Percentiles rank a stretch among this genome's conserved stretches.
Conservation (phyloP, 768 basidiomycete species). For the Fomitopsis pulvina region DNA sequence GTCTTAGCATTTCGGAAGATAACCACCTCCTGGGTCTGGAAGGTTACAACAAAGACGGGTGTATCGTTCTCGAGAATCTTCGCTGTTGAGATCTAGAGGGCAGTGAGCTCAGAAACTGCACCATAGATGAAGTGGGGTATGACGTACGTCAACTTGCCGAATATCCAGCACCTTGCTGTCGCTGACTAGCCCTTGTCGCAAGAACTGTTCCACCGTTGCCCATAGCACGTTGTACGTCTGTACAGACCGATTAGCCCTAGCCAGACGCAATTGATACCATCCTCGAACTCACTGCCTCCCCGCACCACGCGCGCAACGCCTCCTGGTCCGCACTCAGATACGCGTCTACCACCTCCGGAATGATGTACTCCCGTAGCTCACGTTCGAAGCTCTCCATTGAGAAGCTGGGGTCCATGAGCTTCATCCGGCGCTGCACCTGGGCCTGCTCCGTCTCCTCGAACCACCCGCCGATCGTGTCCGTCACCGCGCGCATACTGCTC, state of each 20-base stretch:
- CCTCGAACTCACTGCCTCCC: slow-evolving; percentile 91
- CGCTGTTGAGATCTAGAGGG: slow-evolving; percentile 63
- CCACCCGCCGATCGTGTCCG: slow-evolving; percentile 80
- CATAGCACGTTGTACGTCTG: slow-evolving; percentile 98
- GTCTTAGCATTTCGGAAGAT: slow-evolving; percentile 89
- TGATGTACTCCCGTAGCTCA: slow-evolving; percentile 92
- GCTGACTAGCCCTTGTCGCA: slow-evolving; percentile 83
- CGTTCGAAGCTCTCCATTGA: slow-evolving; percentile 80
- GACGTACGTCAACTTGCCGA: slow-evolving; percentile 88
- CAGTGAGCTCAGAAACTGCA: background rate
- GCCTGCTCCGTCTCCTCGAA: slow-evolving; percentile 98
- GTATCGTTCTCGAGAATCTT: slow-evolving; percentile 87
- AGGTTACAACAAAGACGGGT: slow-evolving; percentile 88
- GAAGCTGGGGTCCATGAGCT: slow-evolving; percentile 82
- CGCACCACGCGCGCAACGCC: slow-evolving; percentile 83
- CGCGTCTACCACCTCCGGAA: slow-evolving; percentile 96
- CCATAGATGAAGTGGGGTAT: background rate
- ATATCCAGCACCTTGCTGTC: slow-evolving; percentile 96
- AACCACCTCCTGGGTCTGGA: slow-evolving; percentile 90
- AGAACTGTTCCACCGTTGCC: slow-evolving; percentile 95
- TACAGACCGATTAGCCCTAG: background rate
- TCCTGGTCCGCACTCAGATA: slow-evolving; percentile 89
- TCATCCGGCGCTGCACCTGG: slow-evolving; percentile 86
- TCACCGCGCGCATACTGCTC: slow-evolving; percentile 73
- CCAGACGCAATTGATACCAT: background rate